Percentiles rank a stretch among this genome's conserved stretches.
These are phyloP conservation scores for Polytrichum formosum DNA, from an alignment of 225 moss, liverwort and hornwort species.

Conservation along the genomic window DNA sequence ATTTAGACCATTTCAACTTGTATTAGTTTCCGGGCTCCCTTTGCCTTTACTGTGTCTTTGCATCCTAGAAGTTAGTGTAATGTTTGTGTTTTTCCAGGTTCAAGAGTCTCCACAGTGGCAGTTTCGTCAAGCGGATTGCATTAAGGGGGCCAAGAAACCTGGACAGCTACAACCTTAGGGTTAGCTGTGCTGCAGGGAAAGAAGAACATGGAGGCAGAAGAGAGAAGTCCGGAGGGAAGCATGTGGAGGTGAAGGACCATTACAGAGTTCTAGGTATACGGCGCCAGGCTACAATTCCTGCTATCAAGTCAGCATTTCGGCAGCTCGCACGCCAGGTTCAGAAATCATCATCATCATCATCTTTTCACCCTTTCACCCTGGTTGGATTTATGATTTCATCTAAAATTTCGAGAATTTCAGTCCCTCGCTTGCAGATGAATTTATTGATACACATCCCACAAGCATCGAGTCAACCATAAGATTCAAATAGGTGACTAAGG, in stretches of 20 bases:
- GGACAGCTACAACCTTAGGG: slow-evolving; percentile 23
- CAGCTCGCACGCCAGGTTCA: slow-evolving; percentile 61
- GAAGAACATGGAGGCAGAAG: slow-evolving; percentile 39
- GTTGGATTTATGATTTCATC: background rate
- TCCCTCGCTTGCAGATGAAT: background rate
- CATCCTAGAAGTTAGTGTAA: background rate
- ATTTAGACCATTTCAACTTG: background rate
- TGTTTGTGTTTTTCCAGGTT: slow-evolving; percentile 25
- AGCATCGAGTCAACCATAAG: no score
- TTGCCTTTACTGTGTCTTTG: background rate
- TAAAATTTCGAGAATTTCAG: background rate
- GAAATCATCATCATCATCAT: background rate
- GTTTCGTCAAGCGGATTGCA: slow-evolving; percentile 7
- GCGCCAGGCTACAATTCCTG: slow-evolving; percentile 51
- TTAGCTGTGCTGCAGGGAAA: slow-evolving; percentile 35
- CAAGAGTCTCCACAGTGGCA: slow-evolving; percentile 12
- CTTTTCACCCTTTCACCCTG: background rate
- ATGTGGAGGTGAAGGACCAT: slow-evolving; percentile 37
- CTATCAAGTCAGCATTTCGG: slow-evolving; percentile 58
- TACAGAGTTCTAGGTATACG: slow-evolving; percentile 56
- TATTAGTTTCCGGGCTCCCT: no score
- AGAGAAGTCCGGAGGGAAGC: slow-evolving; percentile 21
- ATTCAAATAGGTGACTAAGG: no score
- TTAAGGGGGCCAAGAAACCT: slow-evolving; percentile 24
- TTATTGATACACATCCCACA: background rate